Conservation (phyloP, 73 alveolate species). For the Symbiodinium natans region DNA sequence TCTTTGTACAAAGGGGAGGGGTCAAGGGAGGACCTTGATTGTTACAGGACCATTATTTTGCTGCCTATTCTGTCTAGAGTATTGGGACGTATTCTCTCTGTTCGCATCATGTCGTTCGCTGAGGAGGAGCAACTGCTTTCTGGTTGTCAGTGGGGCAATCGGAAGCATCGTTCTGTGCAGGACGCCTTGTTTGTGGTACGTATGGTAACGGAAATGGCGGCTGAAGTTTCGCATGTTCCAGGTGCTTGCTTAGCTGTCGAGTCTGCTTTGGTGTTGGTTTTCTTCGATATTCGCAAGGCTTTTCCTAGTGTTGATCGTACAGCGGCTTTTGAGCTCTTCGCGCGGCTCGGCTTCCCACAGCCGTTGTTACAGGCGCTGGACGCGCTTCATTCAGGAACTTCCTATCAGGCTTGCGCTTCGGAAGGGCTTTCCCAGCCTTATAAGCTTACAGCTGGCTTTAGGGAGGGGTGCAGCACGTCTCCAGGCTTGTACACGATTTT, state of each 20-base stretch:
- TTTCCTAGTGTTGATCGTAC: background rate
- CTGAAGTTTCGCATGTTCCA: background rate
- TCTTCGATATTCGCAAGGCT: background rate
- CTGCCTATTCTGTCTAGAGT: background rate
- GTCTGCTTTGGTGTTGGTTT: background rate
- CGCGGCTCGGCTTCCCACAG: background rate
- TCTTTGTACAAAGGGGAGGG: background rate
- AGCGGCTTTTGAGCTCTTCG: background rate
- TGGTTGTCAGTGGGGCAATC: background rate
- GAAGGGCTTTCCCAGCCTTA: background rate
- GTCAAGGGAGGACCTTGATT: background rate
- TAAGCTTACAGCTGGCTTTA: background rate
- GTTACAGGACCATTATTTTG: background rate
- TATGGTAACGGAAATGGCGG: background rate
- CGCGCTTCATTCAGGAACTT: background rate
- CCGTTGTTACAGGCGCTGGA: background rate
- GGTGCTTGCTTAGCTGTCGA: background rate
- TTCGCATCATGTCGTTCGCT: background rate
- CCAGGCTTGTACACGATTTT: background rate
- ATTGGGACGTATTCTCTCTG: background rate
- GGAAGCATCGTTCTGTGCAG: background rate
- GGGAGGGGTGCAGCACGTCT: slow-evolving; percentile 4
- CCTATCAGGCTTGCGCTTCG: background rate
- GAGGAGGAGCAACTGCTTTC: background rate
- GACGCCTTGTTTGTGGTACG: background rate